Evolutionary conservation across 805 yeast species (phyloP).

Genomic region (Hermanozyma aechmeae): DNA sequence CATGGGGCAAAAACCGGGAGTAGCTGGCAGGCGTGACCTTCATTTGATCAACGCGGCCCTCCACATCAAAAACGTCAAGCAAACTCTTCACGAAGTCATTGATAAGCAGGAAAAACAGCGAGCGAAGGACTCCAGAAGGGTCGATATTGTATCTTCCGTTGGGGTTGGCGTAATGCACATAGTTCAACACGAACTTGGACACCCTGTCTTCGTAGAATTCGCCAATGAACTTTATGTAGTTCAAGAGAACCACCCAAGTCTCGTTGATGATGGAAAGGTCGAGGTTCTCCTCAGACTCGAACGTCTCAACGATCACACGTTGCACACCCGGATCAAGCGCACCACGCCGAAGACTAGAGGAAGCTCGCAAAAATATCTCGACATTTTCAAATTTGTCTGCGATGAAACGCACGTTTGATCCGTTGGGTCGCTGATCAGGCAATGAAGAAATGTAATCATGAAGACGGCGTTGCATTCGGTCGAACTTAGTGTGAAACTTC

Average conservation of each 20-base stretch:
- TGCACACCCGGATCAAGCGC: slow-evolving; percentile 19
- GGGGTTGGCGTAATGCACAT: slow-evolving; percentile 20
- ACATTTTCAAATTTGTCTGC: slow-evolving; percentile 28
- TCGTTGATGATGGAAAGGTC: slow-evolving; percentile 34
- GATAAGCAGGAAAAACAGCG: slow-evolving; percentile 16
- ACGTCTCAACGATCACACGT: slow-evolving; percentile 18
- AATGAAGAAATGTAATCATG: slow-evolving; percentile 26
- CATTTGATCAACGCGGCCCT: slow-evolving; percentile 19
- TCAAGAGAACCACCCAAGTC: slow-evolving; percentile 32
- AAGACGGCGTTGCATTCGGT: slow-evolving; percentile 27
- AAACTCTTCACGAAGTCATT: slow-evolving; percentile 17
- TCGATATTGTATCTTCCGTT: slow-evolving; percentile 18
- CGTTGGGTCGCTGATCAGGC: slow-evolving; percentile 20
- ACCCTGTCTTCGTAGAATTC: slow-evolving; percentile 20
- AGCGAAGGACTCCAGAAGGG: slow-evolving; percentile 17
- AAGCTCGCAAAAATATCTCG: slow-evolving; percentile 24
- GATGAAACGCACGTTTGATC: slow-evolving; percentile 28
- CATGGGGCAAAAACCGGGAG: slow-evolving; percentile 26
- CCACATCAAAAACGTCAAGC: slow-evolving; percentile 19
- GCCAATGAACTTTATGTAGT: slow-evolving; percentile 24
- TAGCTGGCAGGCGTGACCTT: slow-evolving; percentile 28
- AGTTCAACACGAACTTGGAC: slow-evolving; percentile 27
- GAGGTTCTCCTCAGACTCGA: slow-evolving; percentile 28
- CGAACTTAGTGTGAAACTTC: slow-evolving; percentile 27
- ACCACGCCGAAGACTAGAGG: slow-evolving; percentile 15